A percentile compares a stretch with the other conserved stretches of the same genome.
phyloP scores from a whole-genome alignment of 2,329 filamentous ascomycete species.

The Pseudogymnoascus sp. region DNA sequence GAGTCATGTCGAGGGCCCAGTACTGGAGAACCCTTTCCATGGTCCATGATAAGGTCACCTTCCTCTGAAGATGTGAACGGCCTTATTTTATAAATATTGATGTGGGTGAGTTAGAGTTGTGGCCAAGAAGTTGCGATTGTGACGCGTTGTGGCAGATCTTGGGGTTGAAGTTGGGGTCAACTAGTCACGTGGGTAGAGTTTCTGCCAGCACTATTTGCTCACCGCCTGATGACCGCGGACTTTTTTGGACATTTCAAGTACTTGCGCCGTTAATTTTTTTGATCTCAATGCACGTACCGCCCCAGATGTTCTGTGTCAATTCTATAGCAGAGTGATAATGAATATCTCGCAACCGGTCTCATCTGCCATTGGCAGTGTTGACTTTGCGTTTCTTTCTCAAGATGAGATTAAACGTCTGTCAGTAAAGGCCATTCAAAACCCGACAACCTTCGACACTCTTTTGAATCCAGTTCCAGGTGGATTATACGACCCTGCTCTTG shows the following conservation, averaged over 20 bases:
- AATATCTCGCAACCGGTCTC: slow-evolving; percentile 75
- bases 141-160: slow-evolving; percentile 6
- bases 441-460: slow-evolving; percentile 87
- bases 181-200: slow-evolving; percentile 9
- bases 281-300: slow-evolving; percentile 11
- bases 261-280: slow-evolving; percentile 10
- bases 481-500: slow-evolving; percentile 86
- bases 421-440: slow-evolving; percentile 89
- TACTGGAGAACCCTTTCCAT: slow-evolving; percentile 42
- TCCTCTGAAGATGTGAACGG: not conserved
- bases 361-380: slow-evolving; percentile 77
- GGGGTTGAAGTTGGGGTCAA: slow-evolving; percentile 1
- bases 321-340: slow-evolving; percentile 39
- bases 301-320: slow-evolving; percentile 12
- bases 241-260: slow-evolving; percentile 11
- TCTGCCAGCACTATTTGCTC: slow-evolving; percentile 6
- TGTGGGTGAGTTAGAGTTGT: not conserved
- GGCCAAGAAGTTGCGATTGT: not conserved
- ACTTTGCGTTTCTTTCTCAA: slow-evolving; percentile 78
- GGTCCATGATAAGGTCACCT: slow-evolving; percentile 42
- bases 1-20: slow-evolving; percentile 53
- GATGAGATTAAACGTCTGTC: slow-evolving; percentile 84
- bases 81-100: not conserved
- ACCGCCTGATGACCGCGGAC: slow-evolving; percentile 11
- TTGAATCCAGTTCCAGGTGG: slow-evolving; percentile 85